Evolutionary conservation across 495 filamentous ascomycete genomes (phyloP), one percentile per base, ranked within the genome.

Genomic region (Letharia lupina): DNA sequence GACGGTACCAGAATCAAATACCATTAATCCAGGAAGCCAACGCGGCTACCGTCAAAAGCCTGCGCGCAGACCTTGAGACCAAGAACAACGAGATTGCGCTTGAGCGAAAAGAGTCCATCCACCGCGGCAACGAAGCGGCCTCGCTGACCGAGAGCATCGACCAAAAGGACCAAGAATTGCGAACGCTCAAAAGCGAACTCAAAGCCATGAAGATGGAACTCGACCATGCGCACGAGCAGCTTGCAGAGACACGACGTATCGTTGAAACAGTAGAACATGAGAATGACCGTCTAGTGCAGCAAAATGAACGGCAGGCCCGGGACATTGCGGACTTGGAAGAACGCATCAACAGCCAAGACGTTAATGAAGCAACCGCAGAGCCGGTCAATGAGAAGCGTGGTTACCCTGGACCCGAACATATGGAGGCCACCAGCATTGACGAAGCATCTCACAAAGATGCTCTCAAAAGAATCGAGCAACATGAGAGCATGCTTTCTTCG

Each of bases 231-330:
- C 72, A 74, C 41, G 74, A 78, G 20, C 77, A 80, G 61, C 69
- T 77, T 16, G 63, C 73, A 33, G 81, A 82, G 72, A 70, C 77
- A 0, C 77, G 80, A 35, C 68, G 73, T 23, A 73, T 80, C 12
- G 73, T 81, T 45, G 75, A 78, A 59, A 77, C 78, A 31, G 76
- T 81, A 20, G 80, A 81, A 69, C 66, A 72, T 7, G 81, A 83
- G 64, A 82, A 82, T 64, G 74, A 74, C 11, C 75, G 74, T 15
- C 74, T 82, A 13, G 71, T 73, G 15, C 63, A 72, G 33, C 62
- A 67, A 37, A 64, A 67, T 39, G 63, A 68, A 35, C 61, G 66
- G 23, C 70, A 72, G 23, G 54, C 63, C 4, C 37, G 67, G 18
- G 62, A 69, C 15, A 50, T 70, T 16, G 50, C 41, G 7, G 45